Conservation (phyloP, 78 protist species). For the Anaeramoeba flamelloides region DNA sequence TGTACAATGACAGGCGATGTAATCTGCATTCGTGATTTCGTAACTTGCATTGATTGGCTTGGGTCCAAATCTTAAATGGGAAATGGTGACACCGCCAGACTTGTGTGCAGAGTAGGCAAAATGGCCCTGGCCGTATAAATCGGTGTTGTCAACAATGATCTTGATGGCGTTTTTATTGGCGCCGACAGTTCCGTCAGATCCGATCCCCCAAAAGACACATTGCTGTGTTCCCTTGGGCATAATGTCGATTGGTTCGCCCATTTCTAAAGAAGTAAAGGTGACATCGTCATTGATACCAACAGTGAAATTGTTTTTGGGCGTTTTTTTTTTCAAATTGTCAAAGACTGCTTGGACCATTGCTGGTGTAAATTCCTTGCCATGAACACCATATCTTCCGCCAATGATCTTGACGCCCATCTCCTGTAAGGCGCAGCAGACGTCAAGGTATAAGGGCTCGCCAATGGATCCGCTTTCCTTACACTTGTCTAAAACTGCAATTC, state of each 20-base stretch:
- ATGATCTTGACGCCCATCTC: slow-evolving; percentile 6
- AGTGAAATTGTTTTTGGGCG: slow-evolving; percentile 17
- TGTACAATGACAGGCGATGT: slow-evolving; percentile 45
- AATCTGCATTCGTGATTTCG: slow-evolving; percentile 37
- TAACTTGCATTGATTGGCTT: slow-evolving; percentile 26
- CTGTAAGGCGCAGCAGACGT: slow-evolving; percentile 16
- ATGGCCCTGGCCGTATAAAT: slow-evolving; percentile 22
- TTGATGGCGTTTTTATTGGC: slow-evolving; percentile 52
- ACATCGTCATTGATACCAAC: slow-evolving; percentile 49
- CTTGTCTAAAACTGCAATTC: slow-evolving; percentile 40
- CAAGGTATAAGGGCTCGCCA: slow-evolving; percentile 46
- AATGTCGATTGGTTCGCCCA: slow-evolving; percentile 7
- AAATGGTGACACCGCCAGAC: slow-evolving; percentile 41
- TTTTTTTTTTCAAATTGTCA: background rate
- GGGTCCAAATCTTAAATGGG: slow-evolving; percentile 49
- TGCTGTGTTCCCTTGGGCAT: slow-evolving; percentile 36
- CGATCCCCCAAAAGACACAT: slow-evolving; percentile 43
- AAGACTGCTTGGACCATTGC: slow-evolving; percentile 2
- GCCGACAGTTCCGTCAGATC: slow-evolving; percentile 61
- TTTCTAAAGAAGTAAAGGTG: slow-evolving; percentile 18
- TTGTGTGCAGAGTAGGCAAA: slow-evolving; percentile 52
- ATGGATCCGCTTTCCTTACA: slow-evolving; percentile 30
- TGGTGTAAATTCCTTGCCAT: slow-evolving; percentile 49
- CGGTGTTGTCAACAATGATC: slow-evolving; percentile 32
- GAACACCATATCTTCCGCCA: slow-evolving; percentile 47